Percentiles rank a stretch among this genome's conserved stretches.
These are phyloP conservation scores for Halenospora varia DNA, from an alignment of 495 filamentous ascomycete genomes.

Conservation along the genomic window DNA sequence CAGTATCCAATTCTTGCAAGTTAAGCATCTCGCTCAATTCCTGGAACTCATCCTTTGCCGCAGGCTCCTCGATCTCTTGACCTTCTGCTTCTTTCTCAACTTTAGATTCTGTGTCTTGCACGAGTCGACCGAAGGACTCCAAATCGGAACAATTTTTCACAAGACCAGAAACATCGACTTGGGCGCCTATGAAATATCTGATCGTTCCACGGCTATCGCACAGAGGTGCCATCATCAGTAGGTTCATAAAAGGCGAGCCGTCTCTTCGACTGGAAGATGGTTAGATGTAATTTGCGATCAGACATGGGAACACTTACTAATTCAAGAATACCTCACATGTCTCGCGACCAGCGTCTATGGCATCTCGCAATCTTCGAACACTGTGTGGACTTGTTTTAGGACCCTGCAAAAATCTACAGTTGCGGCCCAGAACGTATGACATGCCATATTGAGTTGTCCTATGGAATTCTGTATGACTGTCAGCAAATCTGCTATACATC, in stretches of 20 bases:
- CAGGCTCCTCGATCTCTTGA: constrained; percentile 16
- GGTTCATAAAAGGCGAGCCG: constrained; percentile 65
- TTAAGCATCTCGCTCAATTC: constrained; percentile 62
- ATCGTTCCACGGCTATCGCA: constrained; percentile 55
- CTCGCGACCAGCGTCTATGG: constrained; percentile 52
- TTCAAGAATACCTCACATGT: constrained; percentile 67
- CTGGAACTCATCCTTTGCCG: constrained; percentile 36
- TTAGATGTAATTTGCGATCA: constrained; percentile 40
- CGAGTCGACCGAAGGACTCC: constrained; percentile 46
- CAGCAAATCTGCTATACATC: constrained; percentile 8
- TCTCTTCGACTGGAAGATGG: constrained; percentile 39
- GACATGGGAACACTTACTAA: constrained; percentile 44
- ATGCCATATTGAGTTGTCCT: constrained; percentile 59
- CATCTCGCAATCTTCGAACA: constrained; percentile 51
- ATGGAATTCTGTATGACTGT: constrained; percentile 46
- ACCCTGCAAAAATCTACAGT: constrained; percentile 62
- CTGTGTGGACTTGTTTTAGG: constrained; percentile 49
- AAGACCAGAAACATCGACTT: constrained; percentile 58
- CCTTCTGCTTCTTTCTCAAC: constrained; percentile 20
- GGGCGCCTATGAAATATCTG: constrained; percentile 59
- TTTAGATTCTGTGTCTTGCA: constrained; percentile 28
- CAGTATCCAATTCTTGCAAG: constrained; percentile 51
- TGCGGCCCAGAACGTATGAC: constrained; percentile 53
- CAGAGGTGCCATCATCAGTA: constrained; percentile 59
- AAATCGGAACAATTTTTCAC: constrained; percentile 53